These are phyloP conservation scores for Hypoxylon sp. DNA, from an alignment of 2,329 filamentous ascomycete species.

Conservation along the genomic window DNA sequence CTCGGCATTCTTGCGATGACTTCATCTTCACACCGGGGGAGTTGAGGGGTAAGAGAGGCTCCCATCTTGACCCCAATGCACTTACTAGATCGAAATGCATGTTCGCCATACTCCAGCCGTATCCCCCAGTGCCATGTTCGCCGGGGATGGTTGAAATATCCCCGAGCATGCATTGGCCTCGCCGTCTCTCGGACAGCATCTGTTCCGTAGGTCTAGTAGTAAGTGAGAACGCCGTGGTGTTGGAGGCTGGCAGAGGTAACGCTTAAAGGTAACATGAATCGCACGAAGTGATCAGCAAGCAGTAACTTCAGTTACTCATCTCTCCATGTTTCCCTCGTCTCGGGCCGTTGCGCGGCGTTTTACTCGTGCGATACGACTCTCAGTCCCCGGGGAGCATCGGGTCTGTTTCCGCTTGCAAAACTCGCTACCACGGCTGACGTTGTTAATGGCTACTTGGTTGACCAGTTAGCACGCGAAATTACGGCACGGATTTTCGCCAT, in stretches of 20 bases:
- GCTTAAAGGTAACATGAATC: not conserved
- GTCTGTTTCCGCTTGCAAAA: constrained; percentile 7
- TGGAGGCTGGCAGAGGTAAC: not conserved
- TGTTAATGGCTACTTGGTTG: not conserved
- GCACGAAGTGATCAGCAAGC: not conserved
- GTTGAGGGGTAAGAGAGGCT: not conserved
- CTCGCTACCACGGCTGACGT: not conserved
- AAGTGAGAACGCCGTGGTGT: not conserved
- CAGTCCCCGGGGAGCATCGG: not conserved
- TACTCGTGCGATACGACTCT: not conserved
- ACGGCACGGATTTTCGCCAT: not conserved
- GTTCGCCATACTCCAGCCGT: not conserved
- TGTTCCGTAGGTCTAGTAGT: not conserved
- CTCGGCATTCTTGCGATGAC: not conserved
- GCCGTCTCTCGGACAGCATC: not conserved
- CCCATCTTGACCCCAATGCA: not conserved
- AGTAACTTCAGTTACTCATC: not conserved
- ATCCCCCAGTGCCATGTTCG: not conserved
- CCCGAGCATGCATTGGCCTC: not conserved
- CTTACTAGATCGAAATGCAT: not conserved
- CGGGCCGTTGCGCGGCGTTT: constrained; percentile 2
- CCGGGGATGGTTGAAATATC: not conserved
- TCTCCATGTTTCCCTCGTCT: not conserved
- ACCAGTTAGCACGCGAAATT: not conserved
- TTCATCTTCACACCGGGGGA: too few species aligned